Percentiles rank a stretch among this genome's conserved stretches.
Conservation (phyloP, 768 basidiomycete species). For the Dioszegia hungarica region DNA sequence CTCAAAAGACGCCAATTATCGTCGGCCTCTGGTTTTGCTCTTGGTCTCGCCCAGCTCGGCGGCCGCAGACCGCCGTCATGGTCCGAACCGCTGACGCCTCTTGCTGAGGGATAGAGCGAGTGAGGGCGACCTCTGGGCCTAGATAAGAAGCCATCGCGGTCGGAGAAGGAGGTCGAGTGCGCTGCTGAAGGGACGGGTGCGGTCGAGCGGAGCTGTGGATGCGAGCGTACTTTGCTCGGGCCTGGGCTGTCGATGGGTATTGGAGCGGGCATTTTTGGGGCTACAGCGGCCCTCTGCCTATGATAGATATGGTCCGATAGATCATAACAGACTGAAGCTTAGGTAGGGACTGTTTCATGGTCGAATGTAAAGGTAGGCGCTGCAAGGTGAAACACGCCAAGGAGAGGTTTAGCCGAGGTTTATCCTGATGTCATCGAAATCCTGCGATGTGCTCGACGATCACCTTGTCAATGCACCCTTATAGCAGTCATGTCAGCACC, state of each 20-base stretch:
- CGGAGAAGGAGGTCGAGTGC: not conserved
- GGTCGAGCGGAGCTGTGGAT: conserved; percentile 2
- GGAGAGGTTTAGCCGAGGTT: not conserved
- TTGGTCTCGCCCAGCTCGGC: not conserved
- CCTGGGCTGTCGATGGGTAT: not conserved
- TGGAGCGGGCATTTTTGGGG: not conserved
- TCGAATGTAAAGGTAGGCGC: not conserved
- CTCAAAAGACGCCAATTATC: conserved; percentile 27
- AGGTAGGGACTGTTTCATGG: not conserved
- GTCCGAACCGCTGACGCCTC: too few species aligned
- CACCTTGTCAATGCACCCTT: too few species aligned
- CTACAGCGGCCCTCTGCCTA: not conserved
- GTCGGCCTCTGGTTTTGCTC: not conserved
- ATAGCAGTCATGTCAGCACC: conserved; percentile 5
- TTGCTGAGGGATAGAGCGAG: too few species aligned
- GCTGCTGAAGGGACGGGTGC: not conserved
- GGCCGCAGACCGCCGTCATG: not conserved
- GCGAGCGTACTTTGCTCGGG: not conserved
- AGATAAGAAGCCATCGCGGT: too few species aligned
- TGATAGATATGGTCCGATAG: not conserved
- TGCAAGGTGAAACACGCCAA: not conserved
- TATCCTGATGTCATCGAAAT: not conserved
- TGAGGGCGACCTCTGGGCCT: too few species aligned
- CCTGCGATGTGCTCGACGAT: not conserved
- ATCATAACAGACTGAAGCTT: not conserved